Evolutionary conservation across 805 yeast species (phyloP).

Genomic region (Metschnikowia colocasiae): DNA sequence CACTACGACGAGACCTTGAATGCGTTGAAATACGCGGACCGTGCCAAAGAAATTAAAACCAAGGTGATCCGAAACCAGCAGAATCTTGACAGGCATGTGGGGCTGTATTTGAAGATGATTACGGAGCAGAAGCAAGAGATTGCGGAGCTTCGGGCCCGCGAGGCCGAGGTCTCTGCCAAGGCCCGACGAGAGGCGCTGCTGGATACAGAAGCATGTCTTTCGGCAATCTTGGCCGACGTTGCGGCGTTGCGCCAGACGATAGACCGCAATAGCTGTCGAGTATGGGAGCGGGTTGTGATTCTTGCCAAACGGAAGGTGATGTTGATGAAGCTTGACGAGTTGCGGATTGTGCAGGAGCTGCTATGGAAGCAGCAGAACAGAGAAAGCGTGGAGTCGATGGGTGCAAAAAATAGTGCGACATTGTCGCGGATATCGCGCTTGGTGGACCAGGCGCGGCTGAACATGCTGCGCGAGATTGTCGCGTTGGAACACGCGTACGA

Average conservation of each 20-base stretch:
- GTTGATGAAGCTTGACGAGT: slow-evolving; percentile 11
- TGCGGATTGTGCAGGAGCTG: slow-evolving; percentile 5
- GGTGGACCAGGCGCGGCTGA: slow-evolving; percentile 26
- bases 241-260: slow-evolving; percentile 40
- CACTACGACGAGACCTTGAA: slow-evolving; percentile 94
- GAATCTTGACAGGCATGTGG: slow-evolving; percentile 76
- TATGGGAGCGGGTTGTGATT: slow-evolving; percentile 39
- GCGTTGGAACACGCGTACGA: slow-evolving; percentile 51
- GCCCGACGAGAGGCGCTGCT: slow-evolving; percentile 28
- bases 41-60: slow-evolving; percentile 89
- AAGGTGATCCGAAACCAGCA: slow-evolving; percentile 71
- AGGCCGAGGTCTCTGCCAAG: slow-evolving; percentile 40
- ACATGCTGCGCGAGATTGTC: slow-evolving; percentile 35
- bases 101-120: slow-evolving; percentile 79
- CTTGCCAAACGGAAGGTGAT: slow-evolving; percentile 45
- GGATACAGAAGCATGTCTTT: slow-evolving; percentile 37
- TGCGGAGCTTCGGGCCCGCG: slow-evolving; percentile 59
- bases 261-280: slow-evolving; percentile 42
- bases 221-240: slow-evolving; percentile 40
- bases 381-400: too few relatives aligned
- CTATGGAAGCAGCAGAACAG: neutral
- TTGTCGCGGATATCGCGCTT: neutral
- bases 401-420: neutral
- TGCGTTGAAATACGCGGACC: slow-evolving; percentile 84
- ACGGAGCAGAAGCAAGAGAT: slow-evolving; percentile 76